phyloP scores from a whole-genome alignment of 352 stramenopile genomes.

The Phytopythium montanum region DNA sequence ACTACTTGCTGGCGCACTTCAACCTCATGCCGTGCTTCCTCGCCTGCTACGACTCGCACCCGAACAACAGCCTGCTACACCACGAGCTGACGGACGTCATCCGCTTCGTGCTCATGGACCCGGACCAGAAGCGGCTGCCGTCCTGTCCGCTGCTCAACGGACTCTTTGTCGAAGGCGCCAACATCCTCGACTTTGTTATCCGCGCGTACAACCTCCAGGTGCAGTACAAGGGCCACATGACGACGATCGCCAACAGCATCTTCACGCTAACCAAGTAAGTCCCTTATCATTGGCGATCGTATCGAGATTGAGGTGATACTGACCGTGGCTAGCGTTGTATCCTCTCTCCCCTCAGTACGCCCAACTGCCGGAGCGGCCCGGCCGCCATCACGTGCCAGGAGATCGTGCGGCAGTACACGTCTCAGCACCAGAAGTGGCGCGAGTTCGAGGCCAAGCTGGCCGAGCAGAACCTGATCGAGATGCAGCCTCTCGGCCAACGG shows the following conservation, averaged over 20 bases:
- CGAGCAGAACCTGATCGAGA: constrained; percentile 79
- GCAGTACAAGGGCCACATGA: constrained; percentile 88
- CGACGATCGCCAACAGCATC: constrained; percentile 87
- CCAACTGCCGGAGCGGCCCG: constrained; percentile 51
- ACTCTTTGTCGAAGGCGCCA: constrained; percentile 64
- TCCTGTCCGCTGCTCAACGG: constrained; percentile 78
- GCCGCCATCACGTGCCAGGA: constrained; percentile 70
- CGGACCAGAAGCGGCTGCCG: constrained; percentile 75
- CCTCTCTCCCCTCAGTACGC: constrained; percentile 35
- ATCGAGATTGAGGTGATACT: constrained; percentile 6
- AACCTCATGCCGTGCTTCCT: constrained; percentile 82
- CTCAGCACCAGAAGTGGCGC: constrained; percentile 60
- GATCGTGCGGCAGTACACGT: constrained; percentile 74
- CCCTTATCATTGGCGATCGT: background rate
- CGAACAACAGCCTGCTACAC: constrained; percentile 80
- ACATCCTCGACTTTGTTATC: constrained; percentile 83
- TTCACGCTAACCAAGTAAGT: constrained; percentile 85
- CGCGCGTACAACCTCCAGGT: constrained; percentile 67
- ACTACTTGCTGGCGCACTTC: constrained; percentile 65
- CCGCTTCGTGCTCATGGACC: constrained; percentile 81
- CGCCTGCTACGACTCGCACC: constrained; percentile 71
- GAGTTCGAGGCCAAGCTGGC: constrained; percentile 74
- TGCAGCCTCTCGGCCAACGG: constrained; percentile 75
- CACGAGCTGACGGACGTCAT: constrained; percentile 86
- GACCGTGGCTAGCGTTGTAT: background rate